Percentiles rank a stretch among this genome's conserved stretches.
Conservation (phyloP, 164 flowering plant species). For the Umbilicus rupestris region DNA sequence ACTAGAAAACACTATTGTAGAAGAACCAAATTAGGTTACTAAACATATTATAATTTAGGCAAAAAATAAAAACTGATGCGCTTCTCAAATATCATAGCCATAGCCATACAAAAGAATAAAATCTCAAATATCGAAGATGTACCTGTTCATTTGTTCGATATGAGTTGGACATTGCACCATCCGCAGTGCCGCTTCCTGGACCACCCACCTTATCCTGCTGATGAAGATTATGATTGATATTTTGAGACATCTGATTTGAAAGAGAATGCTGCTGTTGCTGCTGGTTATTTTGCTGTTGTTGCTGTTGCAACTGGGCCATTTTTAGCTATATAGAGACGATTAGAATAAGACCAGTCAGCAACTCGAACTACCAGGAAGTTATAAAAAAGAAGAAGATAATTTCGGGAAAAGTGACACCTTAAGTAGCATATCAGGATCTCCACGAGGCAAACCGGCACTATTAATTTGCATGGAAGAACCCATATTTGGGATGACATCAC, state of each 20-base stretch:
- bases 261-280: slow-evolving; percentile 61
- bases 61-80: neutral
- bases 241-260: slow-evolving; percentile 67
- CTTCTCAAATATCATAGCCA: too few relatives aligned
- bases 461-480: slow-evolving; percentile 64
- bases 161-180: slow-evolving; percentile 84
- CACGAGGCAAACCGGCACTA: slow-evolving; percentile 45
- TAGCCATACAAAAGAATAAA: too few relatives aligned
- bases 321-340: slow-evolving; percentile 34
- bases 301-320: slow-evolving; percentile 73
- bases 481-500: slow-evolving; percentile 72
- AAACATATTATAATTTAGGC: too few relatives aligned
- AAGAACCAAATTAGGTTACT: neutral
- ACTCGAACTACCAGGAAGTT: neutral
- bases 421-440: slow-evolving; percentile 66
- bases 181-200: slow-evolving; percentile 54
- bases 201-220: slow-evolving; percentile 80
- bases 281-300: slow-evolving; percentile 55
- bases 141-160: slow-evolving; percentile 96
- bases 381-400: neutral
- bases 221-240: slow-evolving; percentile 59
- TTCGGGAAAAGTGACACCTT: slow-evolving; percentile 40
- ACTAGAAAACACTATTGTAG: slow-evolving; percentile 9
- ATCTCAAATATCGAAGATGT: neutral
- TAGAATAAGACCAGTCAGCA: neutral